Evolutionary conservation across 1,139 yeast species (phyloP).

Genomic region (Debaryomycetaceae sp.): DNA sequence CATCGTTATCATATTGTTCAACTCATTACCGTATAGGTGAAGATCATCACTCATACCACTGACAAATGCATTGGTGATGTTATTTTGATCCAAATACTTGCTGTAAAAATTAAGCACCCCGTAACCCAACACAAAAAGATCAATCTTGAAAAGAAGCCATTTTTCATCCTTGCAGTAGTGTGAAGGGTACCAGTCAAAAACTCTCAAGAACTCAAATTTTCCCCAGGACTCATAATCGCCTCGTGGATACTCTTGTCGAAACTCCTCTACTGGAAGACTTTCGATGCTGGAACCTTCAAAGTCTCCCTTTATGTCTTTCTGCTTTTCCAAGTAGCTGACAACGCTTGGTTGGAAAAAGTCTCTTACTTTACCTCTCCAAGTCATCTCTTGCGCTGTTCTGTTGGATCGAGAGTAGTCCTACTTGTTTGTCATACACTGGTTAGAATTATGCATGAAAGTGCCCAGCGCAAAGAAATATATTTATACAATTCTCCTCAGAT

Average conservation of each 20-base stretch:
- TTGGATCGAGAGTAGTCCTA: no score
- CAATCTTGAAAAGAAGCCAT: background rate
- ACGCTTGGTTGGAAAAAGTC: background rate
- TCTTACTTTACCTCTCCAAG: background rate
- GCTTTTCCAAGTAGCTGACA: background rate
- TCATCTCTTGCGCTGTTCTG: no score
- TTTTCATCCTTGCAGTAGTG: background rate
- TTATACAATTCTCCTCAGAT: no score
- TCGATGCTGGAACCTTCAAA: background rate
- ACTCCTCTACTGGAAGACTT: background rate
- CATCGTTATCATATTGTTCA: background rate
- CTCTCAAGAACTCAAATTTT: background rate
- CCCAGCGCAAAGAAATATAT: no score
- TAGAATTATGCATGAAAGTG: no score
- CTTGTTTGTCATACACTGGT: no score
- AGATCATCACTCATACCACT: constrained; percentile 18
- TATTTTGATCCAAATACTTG: constrained; percentile 11
- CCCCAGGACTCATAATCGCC: background rate
- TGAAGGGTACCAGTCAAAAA: background rate
- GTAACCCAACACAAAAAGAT: background rate
- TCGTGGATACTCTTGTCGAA: background rate
- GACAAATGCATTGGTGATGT: constrained; percentile 19
- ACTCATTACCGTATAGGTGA: constrained; percentile 11
- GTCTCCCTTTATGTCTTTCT: background rate
- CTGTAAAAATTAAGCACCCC: constrained; percentile 1